Percentiles rank a stretch among this genome's conserved stretches.
phyloP scores from a whole-genome alignment of 371 early-diverging fungal species.

The Neoconidiobolus thromboides region DNA sequence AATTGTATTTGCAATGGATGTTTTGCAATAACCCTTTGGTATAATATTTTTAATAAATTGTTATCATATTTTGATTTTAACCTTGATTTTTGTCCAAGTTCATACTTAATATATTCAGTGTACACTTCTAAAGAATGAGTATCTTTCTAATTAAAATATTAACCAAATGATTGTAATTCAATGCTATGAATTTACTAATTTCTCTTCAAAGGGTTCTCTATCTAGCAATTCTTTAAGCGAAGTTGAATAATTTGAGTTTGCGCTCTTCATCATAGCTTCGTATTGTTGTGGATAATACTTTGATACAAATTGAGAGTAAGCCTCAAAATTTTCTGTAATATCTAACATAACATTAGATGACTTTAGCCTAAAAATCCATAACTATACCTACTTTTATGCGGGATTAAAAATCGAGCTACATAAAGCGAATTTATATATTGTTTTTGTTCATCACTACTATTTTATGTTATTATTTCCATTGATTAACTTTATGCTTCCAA shows the following conservation, averaged over 20 bases:
- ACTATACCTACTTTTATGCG: neutral
- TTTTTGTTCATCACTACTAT: neutral
- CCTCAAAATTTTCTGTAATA: neutral
- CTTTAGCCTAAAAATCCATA: too few relatives aligned
- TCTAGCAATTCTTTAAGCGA: neutral
- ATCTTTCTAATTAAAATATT: slow-evolving; percentile 19
- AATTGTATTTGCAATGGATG: neutral
- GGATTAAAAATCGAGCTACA: neutral
- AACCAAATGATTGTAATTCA: neutral
- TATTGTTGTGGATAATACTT: neutral
- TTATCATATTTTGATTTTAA: too few relatives aligned
- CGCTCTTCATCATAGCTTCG: neutral
- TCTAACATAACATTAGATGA: neutral
- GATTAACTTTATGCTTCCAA: neutral
- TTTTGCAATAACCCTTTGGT: neutral
- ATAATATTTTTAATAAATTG: neutral
- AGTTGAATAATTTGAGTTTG: neutral
- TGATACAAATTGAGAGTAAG: neutral
- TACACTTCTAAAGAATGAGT: slow-evolving; percentile 14
- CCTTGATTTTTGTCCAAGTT: neutral
- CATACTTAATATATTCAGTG: slow-evolving; percentile 7
- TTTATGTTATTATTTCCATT: neutral
- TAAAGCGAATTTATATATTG: neutral
- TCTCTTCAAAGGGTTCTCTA: neutral
- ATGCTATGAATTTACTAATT: neutral